Base-by-base conservation (phyloP, 768 basidiomycete species). In the Xerocomus spinulosus region DNA sequence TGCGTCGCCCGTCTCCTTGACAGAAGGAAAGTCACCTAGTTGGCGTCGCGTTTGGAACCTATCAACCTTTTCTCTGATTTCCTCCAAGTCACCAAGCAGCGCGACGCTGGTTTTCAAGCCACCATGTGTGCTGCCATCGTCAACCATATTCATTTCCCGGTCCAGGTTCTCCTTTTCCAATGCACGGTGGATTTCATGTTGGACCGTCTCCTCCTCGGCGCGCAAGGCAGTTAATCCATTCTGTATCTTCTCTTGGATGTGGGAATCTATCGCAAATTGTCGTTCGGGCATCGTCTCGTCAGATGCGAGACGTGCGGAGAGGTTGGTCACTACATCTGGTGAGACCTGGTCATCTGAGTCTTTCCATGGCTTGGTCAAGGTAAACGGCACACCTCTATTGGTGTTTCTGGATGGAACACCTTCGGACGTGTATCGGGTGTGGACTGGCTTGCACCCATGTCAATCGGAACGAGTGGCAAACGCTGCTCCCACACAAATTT, bases 141-240 rank as follows among this genome's bases (percentile, higher is more conserved):
- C 78, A 14, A 74, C 73, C 72, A 77, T 74, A 23, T 67, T 64
- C 55, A 72, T 75, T 68, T 92, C 90, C 48, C 78, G 76, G 65
- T 92, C 87, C 42, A 93, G 66, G 68, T 93, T 94, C 71, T 93
- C 91, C 70, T 83, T 85, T 72, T 93, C 87, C 40, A 94, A 72
- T 2, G 87, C 88, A 26, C 64, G 71, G 58, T 88, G 85, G 28
- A 94, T 91, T 69, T 90, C 79, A 39, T 73, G 70, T 35, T 77
- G 80, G 10, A 94, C 82, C 29, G 71, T 63, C 50, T 81, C 80
- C 64, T 91, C 90, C 59, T 89, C 82, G 24, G 74, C 70, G 26
- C 78, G 82, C 54, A 93, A 71, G 33, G 76, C 77, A 24, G 74
- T 66, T 15, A 91, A 70, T 64, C 91, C 89, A 33, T 72, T 72